Base-by-base conservation (phyloP, 2,329 filamentous ascomycete genomes). In the Ciborinia camelliae region DNA sequence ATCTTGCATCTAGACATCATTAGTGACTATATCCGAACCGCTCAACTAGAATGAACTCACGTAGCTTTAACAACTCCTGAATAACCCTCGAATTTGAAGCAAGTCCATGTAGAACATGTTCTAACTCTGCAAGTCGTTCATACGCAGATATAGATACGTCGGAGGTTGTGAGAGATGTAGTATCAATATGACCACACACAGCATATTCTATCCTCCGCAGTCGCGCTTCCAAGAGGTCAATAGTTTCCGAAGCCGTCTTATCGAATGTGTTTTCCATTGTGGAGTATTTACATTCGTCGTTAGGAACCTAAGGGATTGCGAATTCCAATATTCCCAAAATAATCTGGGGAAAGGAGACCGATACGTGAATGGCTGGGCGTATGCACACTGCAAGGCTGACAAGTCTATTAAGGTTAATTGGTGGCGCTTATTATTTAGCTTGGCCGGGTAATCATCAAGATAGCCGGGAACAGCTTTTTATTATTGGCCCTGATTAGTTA, bases 11-110 rank as follows among this genome's bases (percentile, higher is more conserved):
- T 75, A 51, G 20, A 52, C 20, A 9, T 1, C 48, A 55, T 73
- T 53, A 71, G 67, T 45, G 47, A 59, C 26, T 15, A 23, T 12
- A 30, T 47, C 32, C 8, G 30, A 55, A 35, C 51, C 10, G 8
- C 28, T 28, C 53, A 8, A 20, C 30, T 35, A 39, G 20, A 7
- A 37, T 20, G 30, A 20, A 69, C 73, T 60, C 57, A 76, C 74
- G 70, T 50, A 76, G 67, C 41, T 67, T 68, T n/a, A 76, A 59
- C 7, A 76, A 66, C 59, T 75, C 73, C 53, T 75, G 73, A 32
- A 75, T 65, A 15, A 72, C 70, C 64, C 68, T 70, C 30, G 73
- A 75, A 45, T 71, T 74, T 3, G 73, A 69, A 35, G 71, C 69
- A 54, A 74, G 69, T 53, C 72, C 70, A 50, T 73, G 69, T 12